Evolutionary conservation across 176 grass and related monocot genomes (phyloP).

Genomic region (Pharus latifolius): DNA sequence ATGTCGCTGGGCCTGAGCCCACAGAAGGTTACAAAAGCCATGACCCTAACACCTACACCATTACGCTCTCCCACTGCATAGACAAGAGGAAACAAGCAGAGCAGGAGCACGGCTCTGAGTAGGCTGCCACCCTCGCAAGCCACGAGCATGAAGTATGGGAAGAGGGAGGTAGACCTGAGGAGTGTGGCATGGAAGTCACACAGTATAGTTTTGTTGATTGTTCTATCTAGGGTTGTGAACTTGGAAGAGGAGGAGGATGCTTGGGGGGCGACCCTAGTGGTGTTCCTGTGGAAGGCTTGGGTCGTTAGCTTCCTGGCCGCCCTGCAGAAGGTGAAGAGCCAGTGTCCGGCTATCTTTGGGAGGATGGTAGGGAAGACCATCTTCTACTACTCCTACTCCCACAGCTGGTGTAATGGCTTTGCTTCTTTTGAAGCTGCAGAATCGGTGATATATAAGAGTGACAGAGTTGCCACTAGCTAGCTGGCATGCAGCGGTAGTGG

Average conservation of each 20-base stretch:
- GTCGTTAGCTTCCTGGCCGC: conserved; percentile 36
- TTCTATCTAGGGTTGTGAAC: no score
- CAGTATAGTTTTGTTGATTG: conserved; percentile 15
- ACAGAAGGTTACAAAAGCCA: conserved; percentile 66
- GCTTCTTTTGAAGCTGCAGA: background rate
- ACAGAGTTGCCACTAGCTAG: no score
- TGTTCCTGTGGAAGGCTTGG: conserved; percentile 27
- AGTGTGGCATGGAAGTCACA: conserved; percentile 58
- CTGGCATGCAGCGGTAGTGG: no score
- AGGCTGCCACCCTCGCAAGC: conserved; percentile 76
- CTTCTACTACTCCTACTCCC: background rate
- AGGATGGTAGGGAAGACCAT: conserved; percentile 52
- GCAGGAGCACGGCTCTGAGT: conserved; percentile 46
- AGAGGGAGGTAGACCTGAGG: conserved; percentile 31
- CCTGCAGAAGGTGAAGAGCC: conserved; percentile 49
- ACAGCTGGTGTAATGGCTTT: no score
- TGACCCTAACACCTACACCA: conserved; percentile 29
- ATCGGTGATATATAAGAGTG: background rate
- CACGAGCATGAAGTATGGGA: conserved; percentile 98
- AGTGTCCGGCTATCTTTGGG: conserved; percentile 45
- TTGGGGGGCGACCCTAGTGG: background rate
- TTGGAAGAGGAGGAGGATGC: no score
- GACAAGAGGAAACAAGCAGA: conserved; percentile 40
- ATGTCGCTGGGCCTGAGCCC: conserved; percentile 38
- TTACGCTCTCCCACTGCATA: conserved; percentile 33